Evolutionary conservation across 108 stramenopile species (phyloP).

Genomic region (Parietichytrium sp.): DNA sequence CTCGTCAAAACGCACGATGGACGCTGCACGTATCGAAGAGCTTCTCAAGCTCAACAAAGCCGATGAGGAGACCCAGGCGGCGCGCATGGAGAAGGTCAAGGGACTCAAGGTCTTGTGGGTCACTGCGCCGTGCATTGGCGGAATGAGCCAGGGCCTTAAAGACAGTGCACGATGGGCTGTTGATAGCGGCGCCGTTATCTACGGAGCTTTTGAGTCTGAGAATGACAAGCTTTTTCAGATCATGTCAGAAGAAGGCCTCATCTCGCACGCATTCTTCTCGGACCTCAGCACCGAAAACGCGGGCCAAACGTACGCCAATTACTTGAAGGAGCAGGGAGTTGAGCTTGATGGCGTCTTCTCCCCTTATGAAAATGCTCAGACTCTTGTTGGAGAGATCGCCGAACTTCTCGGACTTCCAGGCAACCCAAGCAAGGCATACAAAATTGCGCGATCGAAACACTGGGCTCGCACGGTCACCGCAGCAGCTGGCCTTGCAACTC

Average conservation of each 20-base stretch:
- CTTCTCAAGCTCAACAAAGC: constrained; percentile 13
- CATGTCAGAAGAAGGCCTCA: not conserved
- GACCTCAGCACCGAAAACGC: not conserved
- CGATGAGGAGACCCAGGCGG: constrained; percentile 33
- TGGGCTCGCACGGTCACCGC: not conserved
- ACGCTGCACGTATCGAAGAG: constrained; percentile 12
- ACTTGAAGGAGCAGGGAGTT: not conserved
- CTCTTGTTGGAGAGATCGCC: not conserved
- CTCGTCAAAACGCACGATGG: no score
- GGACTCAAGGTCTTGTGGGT: constrained; percentile 14
- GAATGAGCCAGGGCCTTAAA: not conserved
- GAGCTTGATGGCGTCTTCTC: constrained; percentile 20
- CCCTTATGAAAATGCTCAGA: constrained; percentile 8
- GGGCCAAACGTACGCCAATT: not conserved
- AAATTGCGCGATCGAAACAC: constrained; percentile 17
- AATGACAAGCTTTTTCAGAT: not conserved
- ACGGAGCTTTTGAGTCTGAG: not conserved
- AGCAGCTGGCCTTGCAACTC: constrained; percentile 15
- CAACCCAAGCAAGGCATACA: not conserved
- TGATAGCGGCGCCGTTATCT: not conserved
- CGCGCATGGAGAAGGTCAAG: not conserved
- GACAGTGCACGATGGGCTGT: not conserved
- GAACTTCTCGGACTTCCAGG: constrained; percentile 14
- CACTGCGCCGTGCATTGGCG: not conserved
- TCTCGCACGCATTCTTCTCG: not conserved